Conservation (phyloP, 1,284 basidiomycete genomes). For the Rhodotorula sp. region DNA sequence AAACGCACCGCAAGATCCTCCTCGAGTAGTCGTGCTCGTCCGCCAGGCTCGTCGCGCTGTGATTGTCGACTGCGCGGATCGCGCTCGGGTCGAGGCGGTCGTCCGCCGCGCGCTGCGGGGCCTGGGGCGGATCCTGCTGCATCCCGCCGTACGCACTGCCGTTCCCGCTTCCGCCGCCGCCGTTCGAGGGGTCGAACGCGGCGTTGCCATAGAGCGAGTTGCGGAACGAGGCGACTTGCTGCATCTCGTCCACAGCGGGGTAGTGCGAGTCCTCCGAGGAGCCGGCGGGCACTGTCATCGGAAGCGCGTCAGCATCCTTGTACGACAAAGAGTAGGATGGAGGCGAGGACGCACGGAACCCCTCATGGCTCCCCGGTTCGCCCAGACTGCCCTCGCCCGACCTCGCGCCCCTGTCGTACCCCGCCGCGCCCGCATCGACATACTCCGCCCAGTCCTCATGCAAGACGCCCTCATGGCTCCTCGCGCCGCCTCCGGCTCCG, state of each 20-base stretch:
- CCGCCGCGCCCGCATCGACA: constrained; percentile 1
- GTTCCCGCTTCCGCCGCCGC: neutral
- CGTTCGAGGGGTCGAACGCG: neutral
- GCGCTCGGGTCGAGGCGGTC: constrained; percentile 32
- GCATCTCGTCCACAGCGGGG: constrained; percentile 1
- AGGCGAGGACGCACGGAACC: constrained; percentile 16
- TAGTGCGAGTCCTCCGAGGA: constrained; percentile 20
- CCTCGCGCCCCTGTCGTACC: neutral
- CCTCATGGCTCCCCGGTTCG: constrained; percentile 17
- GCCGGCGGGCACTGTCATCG: constrained; percentile 12
- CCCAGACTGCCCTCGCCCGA: constrained; percentile 3
- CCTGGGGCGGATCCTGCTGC: neutral
- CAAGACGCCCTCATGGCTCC: constrained; percentile 26
- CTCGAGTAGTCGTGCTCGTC: constrained; percentile 40
- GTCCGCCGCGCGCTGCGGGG: constrained; percentile 1
- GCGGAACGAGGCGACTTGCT: constrained; percentile 9
- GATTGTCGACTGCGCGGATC: constrained; percentile 3
- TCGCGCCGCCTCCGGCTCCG: constrained; percentile 11
- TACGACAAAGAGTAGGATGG: neutral
- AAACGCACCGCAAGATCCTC: constrained; percentile 35
- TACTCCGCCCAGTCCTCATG: constrained; percentile 31
- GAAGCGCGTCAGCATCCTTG: neutral
- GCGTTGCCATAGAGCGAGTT: constrained; percentile 18
- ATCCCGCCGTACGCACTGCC: constrained; percentile 1
- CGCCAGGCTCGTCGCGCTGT: constrained; percentile 25